phyloP scores from a whole-genome alignment of 768 basidiomycete species.

The Kwoniella dendrophila region DNA sequence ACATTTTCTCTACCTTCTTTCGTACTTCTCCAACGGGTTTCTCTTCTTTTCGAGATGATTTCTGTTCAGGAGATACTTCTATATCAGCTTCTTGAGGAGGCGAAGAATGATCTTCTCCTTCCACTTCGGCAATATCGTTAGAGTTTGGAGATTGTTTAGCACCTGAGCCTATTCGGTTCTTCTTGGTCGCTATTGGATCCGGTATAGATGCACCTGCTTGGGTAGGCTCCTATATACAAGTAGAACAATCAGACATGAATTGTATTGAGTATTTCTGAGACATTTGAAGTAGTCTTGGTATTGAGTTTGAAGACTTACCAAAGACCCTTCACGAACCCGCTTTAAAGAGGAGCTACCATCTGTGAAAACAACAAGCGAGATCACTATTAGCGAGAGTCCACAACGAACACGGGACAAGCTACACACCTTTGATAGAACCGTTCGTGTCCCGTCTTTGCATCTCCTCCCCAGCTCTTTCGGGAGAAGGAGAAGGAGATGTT shows the following conservation, averaged over 20 bases:
- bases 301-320: conserved; percentile 28
- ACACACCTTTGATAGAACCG: conserved; percentile 8
- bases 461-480: background rate
- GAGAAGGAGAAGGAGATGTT: conserved; percentile 17
- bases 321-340: conserved; percentile 42
- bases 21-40: conserved; percentile 48
- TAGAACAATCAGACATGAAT: background rate
- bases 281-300: background rate
- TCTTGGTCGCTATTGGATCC: conserved; percentile 35
- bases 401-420: background rate
- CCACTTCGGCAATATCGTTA: conserved; percentile 15
- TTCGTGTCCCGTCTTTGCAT: background rate
- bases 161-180: conserved; percentile 38
- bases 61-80: background rate
- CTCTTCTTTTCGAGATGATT: conserved; percentile 22
- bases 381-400: background rate
- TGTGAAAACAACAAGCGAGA: background rate
- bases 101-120: conserved; percentile 11
- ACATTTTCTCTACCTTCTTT: conserved; percentile 49
- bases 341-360: conserved; percentile 29
- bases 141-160: conserved; percentile 11
- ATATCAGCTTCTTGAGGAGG: conserved; percentile 10
- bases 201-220: conserved; percentile 21
- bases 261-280: background rate
- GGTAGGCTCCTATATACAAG: conserved; percentile 38